Evolutionary conservation across 768 basidiomycete genomes (phyloP), one percentile per base, ranked within the genome.

Genomic region (Zangia roseola): DNA sequence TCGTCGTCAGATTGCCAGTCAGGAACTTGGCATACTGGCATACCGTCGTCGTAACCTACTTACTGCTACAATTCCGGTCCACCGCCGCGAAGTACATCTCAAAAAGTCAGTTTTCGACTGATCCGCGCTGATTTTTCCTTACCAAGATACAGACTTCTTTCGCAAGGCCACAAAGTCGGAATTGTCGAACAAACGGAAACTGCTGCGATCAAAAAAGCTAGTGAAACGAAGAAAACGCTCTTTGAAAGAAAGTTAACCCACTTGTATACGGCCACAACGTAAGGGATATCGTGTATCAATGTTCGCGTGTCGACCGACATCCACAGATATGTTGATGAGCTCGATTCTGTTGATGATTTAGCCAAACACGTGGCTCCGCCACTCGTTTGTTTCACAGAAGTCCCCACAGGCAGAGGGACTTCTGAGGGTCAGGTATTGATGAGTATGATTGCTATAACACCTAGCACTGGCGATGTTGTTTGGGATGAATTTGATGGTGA

Each of bases 401-500:
- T 47, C 31, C 41, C 52, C 2, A 25, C 54, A 57, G 46, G 35
- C 9, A 23, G 65, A 2, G 43, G 43, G 23, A 24, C 42, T 25
- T 43, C 40, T 14, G 61, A 55, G 21, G 65, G 59, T 5, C 58
- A 75, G 43, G 77, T 81, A 5, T 69, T 59, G 2, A 76, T 97
- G 34, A 85, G 85, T 8, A 74, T 97, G 68, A 76, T 97, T 28
- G 80, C 82, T 14, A 83, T 97, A 14, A 82, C 83, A 48, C 91
- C 94, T 1, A 84, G 84, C 40, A 97, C 93, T 0, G 95, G 95
- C 2, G 94, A 97, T 55, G 87, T 99, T 3, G 71, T 92, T 3
- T 98, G 91, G 83, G 95, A 99, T 60, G 82, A 90, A 47, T 95
- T 94, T 60, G 77, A 88, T 45, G 93, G 90, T 86, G 59, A 44